Base-by-base conservation (phyloP, 2,329 filamentous ascomycete genomes). In the Amphichorda felina region DNA sequence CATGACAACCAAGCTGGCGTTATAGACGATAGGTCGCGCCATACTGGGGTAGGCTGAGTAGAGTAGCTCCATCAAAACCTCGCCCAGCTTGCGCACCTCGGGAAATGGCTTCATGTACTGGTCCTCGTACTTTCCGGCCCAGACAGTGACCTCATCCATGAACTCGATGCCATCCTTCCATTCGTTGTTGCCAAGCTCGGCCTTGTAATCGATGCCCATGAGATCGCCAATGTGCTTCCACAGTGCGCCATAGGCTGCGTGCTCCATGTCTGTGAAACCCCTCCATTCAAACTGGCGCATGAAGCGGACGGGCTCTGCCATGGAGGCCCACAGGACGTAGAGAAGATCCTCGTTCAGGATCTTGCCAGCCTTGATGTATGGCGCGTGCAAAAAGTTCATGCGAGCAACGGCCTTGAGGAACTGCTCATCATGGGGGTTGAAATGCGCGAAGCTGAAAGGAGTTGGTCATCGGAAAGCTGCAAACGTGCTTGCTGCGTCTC, bases 181-280 rank as follows among this genome's bases (percentile, higher is more conserved):
- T 11, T 48, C 34, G 8, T 54, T 43, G 22, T 48, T 53, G 5
- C 44, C 41, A 2, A 68, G 56, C 11, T 54, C 48, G 2, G 55
- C 54, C 17, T 51, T 50, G 43, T 71, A 73, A 33, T 62, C 51
- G 41, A 87, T 81, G 0, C 64, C 68, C 72, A 87, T 80, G 35
- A 72, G 71, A 45, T 85, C 76, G 11, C 81, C 82, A 13, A 84
- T 57, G 35, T 66, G 65, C 53, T 82, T 82, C 81, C 80, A 87
- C 47, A 82, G 75, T 1, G 72, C 75, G 13, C 72, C 76, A 21
- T 79, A 55, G 1, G 79, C 81, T 41, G 78, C 82, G 8, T 63
- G 53, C 53, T 88, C 83, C 55, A 87, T 63, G 1, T 79, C 71
- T 13, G 68, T 79, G 16, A 84, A 52, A 4, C 58, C 27, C 2